Base-by-base conservation (phyloP, 768 basidiomycete genomes). In the Thelephora ganbajun region DNA sequence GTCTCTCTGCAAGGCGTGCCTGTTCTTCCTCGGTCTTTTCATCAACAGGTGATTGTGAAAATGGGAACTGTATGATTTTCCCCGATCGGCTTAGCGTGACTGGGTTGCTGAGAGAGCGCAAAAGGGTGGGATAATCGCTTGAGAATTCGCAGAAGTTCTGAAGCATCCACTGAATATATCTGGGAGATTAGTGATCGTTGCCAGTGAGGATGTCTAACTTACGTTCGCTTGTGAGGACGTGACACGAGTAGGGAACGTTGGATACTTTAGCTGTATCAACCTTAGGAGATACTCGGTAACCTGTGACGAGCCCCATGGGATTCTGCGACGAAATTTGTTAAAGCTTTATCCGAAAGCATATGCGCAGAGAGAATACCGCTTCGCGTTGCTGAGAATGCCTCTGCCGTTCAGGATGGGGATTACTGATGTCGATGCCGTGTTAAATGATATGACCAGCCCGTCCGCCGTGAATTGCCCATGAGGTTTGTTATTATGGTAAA, bases 11-110 rank as follows among this genome's bases (percentile, higher is more conserved):
- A 34, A 80, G 73, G 33, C 78, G 72, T 3, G 79, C 75, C 0
- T 96, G 62, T 58, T 97, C 92, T 56, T 97, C 94, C 53, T 93
- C 89, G 0, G 87, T 83, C 64, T 93, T 96, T 61, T 91, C 88
- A 35, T 88, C 83, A 1, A 71, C 62, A 1, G 73, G 71, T 45
- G 76, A 64, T 12, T 67, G 54, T 0, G 74, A 65, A 57, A 79
- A 97, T 0, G 94, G 93, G 59, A 97, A 97, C 59, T 97, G 93
- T 30, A 96, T 65, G 49, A 93, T 73, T 12, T 77, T 76, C 53
- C 85, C 84, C 5, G 69, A 66, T 11, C 70, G 68, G 19, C 79
- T 79, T 53, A 98, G 57, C 30, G 70, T 69, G 2, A 66, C 56
- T 0, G 94, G 86, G 48, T 83, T 72, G 35, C 72, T 71, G n/a